Evolutionary conservation across 2,329 filamentous ascomycete genomes (phyloP), one percentile per base, ranked within the genome.

Genomic region (Cladobotryum mycophilum): DNA sequence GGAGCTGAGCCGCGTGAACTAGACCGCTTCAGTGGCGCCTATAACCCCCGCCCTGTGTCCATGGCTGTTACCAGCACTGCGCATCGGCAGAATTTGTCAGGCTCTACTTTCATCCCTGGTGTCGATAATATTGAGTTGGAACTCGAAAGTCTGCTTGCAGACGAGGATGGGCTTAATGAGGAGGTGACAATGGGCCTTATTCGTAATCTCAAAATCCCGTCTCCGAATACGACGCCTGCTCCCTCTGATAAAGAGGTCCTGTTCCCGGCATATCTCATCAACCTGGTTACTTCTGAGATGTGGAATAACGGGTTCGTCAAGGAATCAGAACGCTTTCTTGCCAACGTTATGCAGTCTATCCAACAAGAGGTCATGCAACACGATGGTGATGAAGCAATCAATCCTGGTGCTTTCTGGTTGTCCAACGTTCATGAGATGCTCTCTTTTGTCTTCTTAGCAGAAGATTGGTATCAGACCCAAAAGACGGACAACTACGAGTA

Each of bases 281-380:
- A 99, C 70, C 79, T 99, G 54, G 93, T 99, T 56, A 99, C 93
- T 12, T 97, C 91, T 14, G 93, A 99, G 75, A 99, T 99, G 93
- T 99, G 93, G 93, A 99, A 99, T 76, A 99, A 99, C 63, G 93
- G 93, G 43, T 99, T 96, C 66, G 93, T 99, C 61, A 99, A 99
- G 76, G 93, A 99, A 72, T 97, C 93, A 4, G 93, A 99, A 72
- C 88, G 92, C 49, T 99, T 99, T 81, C 79, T 99, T 56, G 93
- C 93, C 64, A 99, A 97, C 63, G 93, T 99, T 57, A 99, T 99
- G 93, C 93, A 97, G 72, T 96, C 91, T 7, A 97, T 99, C 64
- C 93, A 99, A 69, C 91, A 97, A 68, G 93, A 99, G 68, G 93
- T 99, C 51, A 97, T 99, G 93, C 88, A 96, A 66, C 90, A 99